Base-by-base conservation (phyloP, 345 rosid genomes). In the Lepidium africanum region DNA sequence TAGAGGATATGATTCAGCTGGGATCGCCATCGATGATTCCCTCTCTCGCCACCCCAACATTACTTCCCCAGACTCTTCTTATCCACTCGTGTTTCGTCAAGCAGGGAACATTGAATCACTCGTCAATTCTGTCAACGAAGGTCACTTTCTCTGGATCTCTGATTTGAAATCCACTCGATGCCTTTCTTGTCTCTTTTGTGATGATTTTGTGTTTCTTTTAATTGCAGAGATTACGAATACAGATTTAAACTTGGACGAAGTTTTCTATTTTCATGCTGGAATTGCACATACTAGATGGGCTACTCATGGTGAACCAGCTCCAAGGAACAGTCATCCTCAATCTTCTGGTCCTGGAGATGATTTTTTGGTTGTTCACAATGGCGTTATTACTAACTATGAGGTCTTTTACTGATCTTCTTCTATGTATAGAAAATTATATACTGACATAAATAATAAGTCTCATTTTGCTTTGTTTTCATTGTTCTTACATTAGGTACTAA, bases 261-360 rank as follows among this genome's bases (percentile, higher is more conserved):
- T 83, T 0, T 88, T 88, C 70, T 59, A 73, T 27, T 53, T 78
- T 33, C 98, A 93, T 79, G 98, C 94, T 49, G 94, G 97, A n/a
- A 90, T 93, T 78, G 98, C 98, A 7, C 98, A 93, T 74, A 93
- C 97, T 0, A 80, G 98, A 14, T 93, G 97, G 98, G 97, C 98
- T 19, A 93, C 98, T 45, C 98, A 93, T 75, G 97, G 98, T 38
- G 97, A 88, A 67, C 98, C 98, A 45, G 83, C 97, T 74, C 84
- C 97, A 9, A 82, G 89, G 79, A 93, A 93, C 62, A 80, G 97
- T 75, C 98, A 93, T 79, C 98, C 97, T 48, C 97, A 93, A 78
- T 57, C 86, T 2, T 88, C 97, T 10, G 97, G 96, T 71, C 59
- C 77, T 72, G 96, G 82, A 56, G 83, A 93, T 76, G 98, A 90